Base-by-base conservation (phyloP, 73 alveolate species). In the Uronychia setigera region DNA sequence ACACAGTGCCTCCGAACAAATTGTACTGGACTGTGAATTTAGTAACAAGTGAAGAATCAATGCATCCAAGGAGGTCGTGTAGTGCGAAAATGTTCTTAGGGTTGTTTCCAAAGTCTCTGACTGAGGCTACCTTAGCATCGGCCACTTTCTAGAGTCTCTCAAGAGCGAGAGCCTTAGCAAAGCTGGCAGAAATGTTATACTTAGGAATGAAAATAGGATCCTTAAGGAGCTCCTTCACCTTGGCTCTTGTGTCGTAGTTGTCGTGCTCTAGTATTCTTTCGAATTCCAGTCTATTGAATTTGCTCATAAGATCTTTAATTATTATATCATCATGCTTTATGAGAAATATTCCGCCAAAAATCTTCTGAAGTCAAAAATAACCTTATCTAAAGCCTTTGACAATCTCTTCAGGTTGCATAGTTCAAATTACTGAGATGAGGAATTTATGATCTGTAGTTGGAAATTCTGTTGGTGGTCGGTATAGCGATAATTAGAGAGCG, bases 1-100 rank as follows among this genome's bases (percentile, higher is more conserved):
- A 57, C 31, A 88, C 79, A 26, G 94, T 83, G 58, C 94, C 94
- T 1, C 94, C 94, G 60, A 88, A 88, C 81, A 88, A 84, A 32
- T 88, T 88, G 84, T 80, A 88, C 59, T 88, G 80, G 33, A 88
- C 94, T 25, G 94, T 88, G 77, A 88, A 84, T 80, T 88, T 88
- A 46, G 94, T 88, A 26, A 92, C 91, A 1, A 81, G 91, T 34
- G 94, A 74, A 35, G 86, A 89, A 59, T 82, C 94, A 1, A 75
- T 26, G 26, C 29, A 28, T 25, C 92, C 91, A n/a, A 88, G 84
- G 80, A 84, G 74, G 29, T 88, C 94, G 59, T 88, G 94, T n/a
- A 80, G 81, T 25, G 91, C 57, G 59, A 88, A 85, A 57, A 88
- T 33, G 78, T 88, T 88, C 85, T 35, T 33, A 9, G 94, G 94